Percentiles rank a stretch among this genome's conserved stretches.
Conservation (phyloP, 176 grass and related monocot genomes). For the Paspalum vaginatum region DNA sequence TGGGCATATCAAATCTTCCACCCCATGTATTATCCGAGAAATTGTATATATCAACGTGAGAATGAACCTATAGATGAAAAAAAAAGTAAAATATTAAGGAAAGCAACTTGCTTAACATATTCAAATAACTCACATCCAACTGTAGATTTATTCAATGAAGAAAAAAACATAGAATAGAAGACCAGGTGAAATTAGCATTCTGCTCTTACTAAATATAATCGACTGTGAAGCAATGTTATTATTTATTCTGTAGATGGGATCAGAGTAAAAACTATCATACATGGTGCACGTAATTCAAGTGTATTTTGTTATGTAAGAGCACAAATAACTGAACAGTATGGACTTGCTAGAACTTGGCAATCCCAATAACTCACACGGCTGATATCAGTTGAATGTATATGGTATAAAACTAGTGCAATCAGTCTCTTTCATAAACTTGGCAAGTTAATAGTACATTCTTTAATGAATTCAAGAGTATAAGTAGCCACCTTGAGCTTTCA, state of each 20-base stretch:
- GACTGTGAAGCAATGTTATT: neutral
- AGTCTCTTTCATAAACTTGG: neutral
- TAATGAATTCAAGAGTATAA: constrained; percentile 1
- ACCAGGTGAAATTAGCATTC: constrained; percentile 8
- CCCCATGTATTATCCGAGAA: constrained; percentile 93
- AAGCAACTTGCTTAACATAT: neutral
- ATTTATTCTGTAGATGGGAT: neutral
- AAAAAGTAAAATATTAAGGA: neutral
- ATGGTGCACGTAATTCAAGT: neutral
- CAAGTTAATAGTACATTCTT: neutral
- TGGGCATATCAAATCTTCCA: constrained; percentile 86
- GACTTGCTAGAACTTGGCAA: neutral
- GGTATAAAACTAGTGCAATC: neutral
- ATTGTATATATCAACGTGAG: constrained; percentile 95
- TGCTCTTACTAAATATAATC: neutral
- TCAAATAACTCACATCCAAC: constrained; percentile 27
- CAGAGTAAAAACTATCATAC: constrained; percentile 1
- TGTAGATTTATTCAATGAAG: neutral
- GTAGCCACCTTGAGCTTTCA: neutral
- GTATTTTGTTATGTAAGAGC: constrained; percentile 17
- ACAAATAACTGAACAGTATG: neutral
- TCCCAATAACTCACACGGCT: constrained; percentile 18
- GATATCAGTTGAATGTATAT: neutral
- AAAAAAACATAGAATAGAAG: constrained; percentile 27
- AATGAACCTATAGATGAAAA: constrained; percentile 77